phyloP scores from a whole-genome alignment of 2,329 filamentous ascomycete species.

The Neopestalotiopsis clavispora region DNA sequence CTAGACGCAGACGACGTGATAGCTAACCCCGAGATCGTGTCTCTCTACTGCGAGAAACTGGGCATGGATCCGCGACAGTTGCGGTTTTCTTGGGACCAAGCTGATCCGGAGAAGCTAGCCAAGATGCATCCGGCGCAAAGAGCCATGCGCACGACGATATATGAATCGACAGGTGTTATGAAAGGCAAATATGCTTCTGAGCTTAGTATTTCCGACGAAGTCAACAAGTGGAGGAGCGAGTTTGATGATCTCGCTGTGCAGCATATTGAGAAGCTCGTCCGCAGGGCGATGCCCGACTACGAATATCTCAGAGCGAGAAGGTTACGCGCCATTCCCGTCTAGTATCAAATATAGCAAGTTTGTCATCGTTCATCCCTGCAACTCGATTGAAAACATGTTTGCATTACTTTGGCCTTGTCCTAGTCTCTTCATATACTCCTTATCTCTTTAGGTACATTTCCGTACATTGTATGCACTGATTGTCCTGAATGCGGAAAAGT shows the following conservation, averaged over 20 bases:
- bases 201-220: not conserved
- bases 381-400: not conserved
- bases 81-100: slow-evolving; percentile 5
- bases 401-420: no score
- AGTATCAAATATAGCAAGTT: not conserved
- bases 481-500: not conserved
- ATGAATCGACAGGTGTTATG: not conserved
- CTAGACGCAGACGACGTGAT: not conserved
- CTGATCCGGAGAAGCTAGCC: not conserved
- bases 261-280: slow-evolving; percentile 4
- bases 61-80: not conserved
- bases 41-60: not conserved
- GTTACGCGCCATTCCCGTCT: not conserved
- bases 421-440: no score
- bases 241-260: not conserved
- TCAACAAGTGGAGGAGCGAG: slow-evolving; percentile 1
- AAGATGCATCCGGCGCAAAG: slow-evolving; percentile 1
- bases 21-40: not conserved
- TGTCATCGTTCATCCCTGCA: not conserved
- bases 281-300: slow-evolving; percentile 2
- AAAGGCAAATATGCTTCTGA: not conserved
- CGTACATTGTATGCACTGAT: no score
- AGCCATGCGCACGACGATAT: not conserved
- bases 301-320: not conserved
- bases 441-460: no score